A percentile compares a stretch with the other conserved stretches of the same genome.
Conservation (phyloP, 2,329 filamentous ascomycete genomes). For the Trichocomaceae sp. region DNA sequence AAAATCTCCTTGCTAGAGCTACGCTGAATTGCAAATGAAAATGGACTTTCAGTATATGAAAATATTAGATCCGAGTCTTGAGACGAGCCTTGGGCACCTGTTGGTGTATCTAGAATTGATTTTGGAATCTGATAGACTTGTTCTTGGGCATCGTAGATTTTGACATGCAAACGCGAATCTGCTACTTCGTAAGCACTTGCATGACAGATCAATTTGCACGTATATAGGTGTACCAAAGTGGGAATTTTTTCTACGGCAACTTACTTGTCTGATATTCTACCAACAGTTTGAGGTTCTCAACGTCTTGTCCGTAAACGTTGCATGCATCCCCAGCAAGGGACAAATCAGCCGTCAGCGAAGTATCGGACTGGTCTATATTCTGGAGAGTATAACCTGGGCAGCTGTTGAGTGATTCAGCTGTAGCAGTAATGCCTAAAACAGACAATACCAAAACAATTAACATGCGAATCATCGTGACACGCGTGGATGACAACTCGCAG, state of each 20-base stretch:
- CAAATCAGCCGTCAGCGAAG: slow-evolving; percentile 50
- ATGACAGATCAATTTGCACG: neutral
- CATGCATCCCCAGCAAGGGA: slow-evolving; percentile 60
- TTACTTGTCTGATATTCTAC: slow-evolving; percentile 50
- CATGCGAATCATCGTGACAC: slow-evolving; percentile 1
- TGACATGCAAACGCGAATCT: slow-evolving; percentile 57
- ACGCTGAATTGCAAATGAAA: slow-evolving; percentile 57
- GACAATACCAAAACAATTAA: neutral
- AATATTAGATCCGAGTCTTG: slow-evolving; percentile 38
- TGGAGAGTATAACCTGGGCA: slow-evolving; percentile 37
- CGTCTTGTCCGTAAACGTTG: slow-evolving; percentile 54
- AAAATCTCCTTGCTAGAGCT: slow-evolving; percentile 35
- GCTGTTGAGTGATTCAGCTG: slow-evolving; percentile 1
- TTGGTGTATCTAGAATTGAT: slow-evolving; percentile 58
- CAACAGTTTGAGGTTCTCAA: slow-evolving; percentile 50
- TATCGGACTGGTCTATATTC: slow-evolving; percentile 36
- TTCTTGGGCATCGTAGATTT: slow-evolving; percentile 64
- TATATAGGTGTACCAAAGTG: neutral
- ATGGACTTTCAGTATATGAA: slow-evolving; percentile 51
- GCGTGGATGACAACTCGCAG: neutral
- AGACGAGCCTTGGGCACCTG: slow-evolving; percentile 37
- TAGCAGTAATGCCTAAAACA: neutral
- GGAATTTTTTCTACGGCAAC: slow-evolving; percentile 25
- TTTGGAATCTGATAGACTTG: slow-evolving; percentile 70
- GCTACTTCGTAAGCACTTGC: neutral